These are phyloP conservation scores for Excoecaria agallocha DNA, from an alignment of 345 rosid genomes.

Conservation along the genomic window DNA sequence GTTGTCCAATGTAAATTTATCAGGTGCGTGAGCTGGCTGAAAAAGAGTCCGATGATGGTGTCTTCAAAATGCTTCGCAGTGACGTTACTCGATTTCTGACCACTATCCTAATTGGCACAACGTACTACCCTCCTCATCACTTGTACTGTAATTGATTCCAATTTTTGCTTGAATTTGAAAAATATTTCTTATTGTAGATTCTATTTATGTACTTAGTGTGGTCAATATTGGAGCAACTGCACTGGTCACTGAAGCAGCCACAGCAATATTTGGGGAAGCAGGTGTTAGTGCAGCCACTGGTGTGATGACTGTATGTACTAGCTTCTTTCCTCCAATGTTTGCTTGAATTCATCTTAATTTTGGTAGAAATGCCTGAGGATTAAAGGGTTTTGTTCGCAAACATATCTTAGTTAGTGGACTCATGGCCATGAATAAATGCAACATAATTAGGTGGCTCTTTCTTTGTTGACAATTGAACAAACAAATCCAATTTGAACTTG, in stretches of 20 bases:
- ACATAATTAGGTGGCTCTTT: not conserved
- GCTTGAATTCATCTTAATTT: not conserved
- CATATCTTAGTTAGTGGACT: not conserved
- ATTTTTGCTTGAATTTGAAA: conserved; percentile 27
- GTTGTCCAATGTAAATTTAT: conserved; percentile 24
- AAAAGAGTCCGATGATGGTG: conserved; percentile 91
- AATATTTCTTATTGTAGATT: conserved; percentile 33
- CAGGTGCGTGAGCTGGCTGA: conserved; percentile 97
- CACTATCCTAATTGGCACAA: conserved; percentile 97
- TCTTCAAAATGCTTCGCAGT: conserved; percentile 90
- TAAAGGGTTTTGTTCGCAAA: not conserved
- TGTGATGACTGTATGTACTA: conserved; percentile 83
- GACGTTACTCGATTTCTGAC: conserved; percentile 98
- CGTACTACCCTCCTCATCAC: conserved; percentile 49
- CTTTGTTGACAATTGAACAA: not conserved
- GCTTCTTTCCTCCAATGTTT: not conserved
- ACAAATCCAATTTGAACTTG: too few relatives aligned
- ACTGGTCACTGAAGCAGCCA: conserved; percentile 95
- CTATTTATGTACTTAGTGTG: conserved; percentile 54
- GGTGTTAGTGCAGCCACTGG: conserved; percentile 99
- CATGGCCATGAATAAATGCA: not conserved
- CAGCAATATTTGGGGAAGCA: conserved; percentile 98
- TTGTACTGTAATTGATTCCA: conserved; percentile 16
- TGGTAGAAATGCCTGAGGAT: not conserved
- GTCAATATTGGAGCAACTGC: conserved; percentile 99